phyloP scores from a whole-genome alignment of 2,329 filamentous ascomycete genomes.

The Sordariomycetes sp. region DNA sequence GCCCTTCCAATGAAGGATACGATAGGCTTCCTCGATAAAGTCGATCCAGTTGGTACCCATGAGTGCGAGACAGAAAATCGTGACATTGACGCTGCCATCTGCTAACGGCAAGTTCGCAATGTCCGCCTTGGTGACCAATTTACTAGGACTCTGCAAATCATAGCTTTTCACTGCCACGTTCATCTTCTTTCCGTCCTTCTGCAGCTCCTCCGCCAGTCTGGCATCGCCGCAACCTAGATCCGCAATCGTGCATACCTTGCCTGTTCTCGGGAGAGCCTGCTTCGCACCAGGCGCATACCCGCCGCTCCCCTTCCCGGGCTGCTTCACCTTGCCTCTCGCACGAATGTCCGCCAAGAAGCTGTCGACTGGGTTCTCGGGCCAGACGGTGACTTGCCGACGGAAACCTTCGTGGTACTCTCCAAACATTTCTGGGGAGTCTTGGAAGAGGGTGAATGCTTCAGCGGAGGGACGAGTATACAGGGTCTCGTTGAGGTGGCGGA shows the following conservation, averaged over 20 bases:
- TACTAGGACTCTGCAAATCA: slow-evolving; percentile 71
- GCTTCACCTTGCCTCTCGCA: slow-evolving; percentile 48
- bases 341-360: slow-evolving; percentile 68
- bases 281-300: background rate
- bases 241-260: slow-evolving; percentile 67
- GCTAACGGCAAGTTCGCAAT: slow-evolving; percentile 73
- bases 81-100: slow-evolving; percentile 71
- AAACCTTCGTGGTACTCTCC: slow-evolving; percentile 94
- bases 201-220: slow-evolving; percentile 62
- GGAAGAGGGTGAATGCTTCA: slow-evolving; percentile 76
- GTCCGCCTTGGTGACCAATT: slow-evolving; percentile 78
- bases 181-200: slow-evolving; percentile 53
- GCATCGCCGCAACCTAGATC: slow-evolving; percentile 94
- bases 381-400: slow-evolving; percentile 86
- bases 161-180: slow-evolving; percentile 72
- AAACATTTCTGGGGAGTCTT: slow-evolving; percentile 84
- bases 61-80: slow-evolving; percentile 89
- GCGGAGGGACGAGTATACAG: slow-evolving; percentile 86
- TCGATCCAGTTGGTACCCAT: slow-evolving; percentile 99
- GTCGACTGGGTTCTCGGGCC: slow-evolving; percentile 95
- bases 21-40: slow-evolving; percentile 93
- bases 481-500: slow-evolving; percentile 94
- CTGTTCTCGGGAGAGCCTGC: slow-evolving; percentile 59
- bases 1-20: slow-evolving; percentile 83
- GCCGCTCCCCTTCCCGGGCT: slow-evolving; percentile 15